Evolutionary conservation across 1,284 basidiomycete genomes (phyloP), one percentile per base, ranked within the genome.

Genomic region (Pseudozyma thailandica): DNA sequence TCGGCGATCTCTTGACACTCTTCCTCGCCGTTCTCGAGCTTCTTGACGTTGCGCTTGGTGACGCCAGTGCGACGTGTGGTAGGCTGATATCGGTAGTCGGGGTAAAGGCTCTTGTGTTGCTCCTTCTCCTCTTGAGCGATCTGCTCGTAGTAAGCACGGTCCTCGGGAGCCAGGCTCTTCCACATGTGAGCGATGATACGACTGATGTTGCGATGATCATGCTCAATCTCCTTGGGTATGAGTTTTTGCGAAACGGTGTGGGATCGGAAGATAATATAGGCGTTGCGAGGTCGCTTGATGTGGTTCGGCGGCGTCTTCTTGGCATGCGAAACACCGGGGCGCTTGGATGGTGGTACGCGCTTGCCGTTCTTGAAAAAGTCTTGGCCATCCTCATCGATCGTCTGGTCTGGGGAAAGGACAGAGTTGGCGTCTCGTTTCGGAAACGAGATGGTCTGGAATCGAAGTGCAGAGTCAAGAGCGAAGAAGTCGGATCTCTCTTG

Each of bases 211-310:
- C 89, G 89, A 79, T 93, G 91, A 74, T 91, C 90, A 4, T 90
- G 90, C 85, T 93, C 91, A 57, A 94, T 90, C 8, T 88, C 88
- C 0, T 90, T 89, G 0, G 92, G 90, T 35, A 93, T 89, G 63
- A 90, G 87, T 76, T 90, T 88, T 54, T 88, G 88, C 44, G 88
- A 87, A 76, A 93, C 92, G 80, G 93, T 93, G 50, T 92, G 91
- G 30, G 91, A 92, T 63, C 94, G 88, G 84, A 94, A 96, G 82
- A 96, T 89, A 77, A 96, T 95, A 85, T 95, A 96, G 45, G 94
- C 93, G 84, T 96, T 96, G 28, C 92, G 90, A 0, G 93, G 93
- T 30, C 93, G 89, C 45, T 93, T 92, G 81, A 94, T 92, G 83
- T 94, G 91, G 23, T 85, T 85, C 2, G 72, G 63, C 1, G 55